phyloP scores from a whole-genome alignment of 768 basidiomycete species.

The Vararia minispora region DNA sequence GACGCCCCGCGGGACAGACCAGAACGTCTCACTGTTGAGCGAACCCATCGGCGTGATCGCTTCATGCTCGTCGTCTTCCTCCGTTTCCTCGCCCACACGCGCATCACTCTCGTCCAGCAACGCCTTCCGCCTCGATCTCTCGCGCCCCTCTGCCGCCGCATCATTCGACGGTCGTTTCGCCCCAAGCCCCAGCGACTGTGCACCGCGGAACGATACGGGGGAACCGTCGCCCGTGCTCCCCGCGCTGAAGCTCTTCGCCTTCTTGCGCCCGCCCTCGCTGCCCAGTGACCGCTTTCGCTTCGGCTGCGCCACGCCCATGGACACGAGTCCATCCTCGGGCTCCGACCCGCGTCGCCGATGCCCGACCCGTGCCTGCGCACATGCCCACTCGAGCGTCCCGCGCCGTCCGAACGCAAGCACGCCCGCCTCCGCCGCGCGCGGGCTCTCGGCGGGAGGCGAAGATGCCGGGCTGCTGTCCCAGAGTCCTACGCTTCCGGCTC shows the following conservation, averaged over 20 bases:
- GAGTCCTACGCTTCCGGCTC: too few relatives aligned
- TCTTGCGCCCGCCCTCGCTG: too few relatives aligned
- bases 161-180: too few relatives aligned
- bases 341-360: not conserved
- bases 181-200: not conserved
- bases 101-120: slow-evolving; percentile 12
- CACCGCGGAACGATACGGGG: too few relatives aligned
- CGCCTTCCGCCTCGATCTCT: slow-evolving; percentile 27
- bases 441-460: not conserved
- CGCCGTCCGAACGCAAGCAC: too few relatives aligned
- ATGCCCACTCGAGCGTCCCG: slow-evolving; percentile 28
- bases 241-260: too few relatives aligned
- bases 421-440: slow-evolving; percentile 3
- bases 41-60: slow-evolving; percentile 45
- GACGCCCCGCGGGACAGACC: not conserved
- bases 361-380: slow-evolving; percentile 22
- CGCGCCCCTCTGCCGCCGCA: too few relatives aligned
- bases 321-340: too few relatives aligned
- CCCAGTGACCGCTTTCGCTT: too few relatives aligned
- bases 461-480: not conserved
- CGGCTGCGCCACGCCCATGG: too few relatives aligned
- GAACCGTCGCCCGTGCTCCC: not conserved
- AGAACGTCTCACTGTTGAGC: slow-evolving; percentile 2
- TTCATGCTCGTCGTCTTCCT: slow-evolving; percentile 49
- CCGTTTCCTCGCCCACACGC: slow-evolving; percentile 40